Evolutionary conservation across 2,329 filamentous ascomycete species (phyloP).

Genomic region (Plenodomus biglobosus): DNA sequence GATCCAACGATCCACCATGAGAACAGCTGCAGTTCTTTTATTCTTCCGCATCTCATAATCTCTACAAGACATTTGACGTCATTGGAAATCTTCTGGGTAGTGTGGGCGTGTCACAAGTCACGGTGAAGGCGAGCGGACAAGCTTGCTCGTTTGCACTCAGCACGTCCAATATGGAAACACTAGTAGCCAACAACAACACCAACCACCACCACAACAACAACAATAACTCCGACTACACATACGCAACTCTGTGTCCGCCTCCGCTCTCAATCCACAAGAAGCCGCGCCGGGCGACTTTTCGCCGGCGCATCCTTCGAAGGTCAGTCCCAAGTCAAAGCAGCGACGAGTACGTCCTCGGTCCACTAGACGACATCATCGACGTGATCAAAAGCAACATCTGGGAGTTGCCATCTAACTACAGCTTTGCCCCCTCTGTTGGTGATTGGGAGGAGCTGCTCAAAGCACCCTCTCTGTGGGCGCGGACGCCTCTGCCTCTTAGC

Average conservation of each 20-base stretch:
- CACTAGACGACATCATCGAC: conserved; percentile 41
- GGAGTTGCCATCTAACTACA: conserved; percentile 18
- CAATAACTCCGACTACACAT: too few relatives aligned
- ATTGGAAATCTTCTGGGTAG: neutral
- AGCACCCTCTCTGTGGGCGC: conserved; percentile 22
- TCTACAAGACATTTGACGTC: neutral
- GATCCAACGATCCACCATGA: neutral
- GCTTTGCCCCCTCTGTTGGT: conserved; percentile 11
- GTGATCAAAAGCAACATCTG: conserved; percentile 36
- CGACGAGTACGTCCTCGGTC: conserved; percentile 18
- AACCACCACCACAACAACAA: too few relatives aligned
- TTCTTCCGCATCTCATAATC: neutral
- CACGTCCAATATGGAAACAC: conserved; percentile 16
- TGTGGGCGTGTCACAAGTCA: neutral
- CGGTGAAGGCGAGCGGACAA: conserved; percentile 11
- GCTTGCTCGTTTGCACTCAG: conserved; percentile 9
- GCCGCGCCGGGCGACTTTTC: conserved; percentile 29
- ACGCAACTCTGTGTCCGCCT: conserved; percentile 23
- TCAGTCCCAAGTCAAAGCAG: conserved; percentile 11
- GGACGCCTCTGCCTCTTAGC: conserved; percentile 34
- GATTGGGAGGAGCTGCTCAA: conserved; percentile 22
- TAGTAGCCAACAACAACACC: conserved; percentile 7
- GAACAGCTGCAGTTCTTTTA: neutral
- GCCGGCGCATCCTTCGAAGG: conserved; percentile 28
- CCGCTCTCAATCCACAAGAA: conserved; percentile 37